Conservation (phyloP, 2,329 filamentous ascomycete genomes). For the Xylaria sp. region DNA sequence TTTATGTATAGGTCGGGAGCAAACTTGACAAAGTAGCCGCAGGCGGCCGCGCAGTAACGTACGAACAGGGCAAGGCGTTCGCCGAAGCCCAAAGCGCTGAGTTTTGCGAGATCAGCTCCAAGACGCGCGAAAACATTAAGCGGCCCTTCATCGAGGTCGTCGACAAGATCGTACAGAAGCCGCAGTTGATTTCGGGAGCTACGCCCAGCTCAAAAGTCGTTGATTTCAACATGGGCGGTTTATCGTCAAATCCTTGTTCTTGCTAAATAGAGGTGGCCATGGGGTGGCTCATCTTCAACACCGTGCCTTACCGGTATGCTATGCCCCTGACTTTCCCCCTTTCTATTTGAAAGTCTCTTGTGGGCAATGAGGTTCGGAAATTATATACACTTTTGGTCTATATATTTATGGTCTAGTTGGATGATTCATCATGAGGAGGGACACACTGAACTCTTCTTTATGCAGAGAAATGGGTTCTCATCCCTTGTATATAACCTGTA, state of each 20-base stretch:
- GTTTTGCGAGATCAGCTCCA: constrained; percentile 61
- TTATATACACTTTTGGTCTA: constrained; percentile 1
- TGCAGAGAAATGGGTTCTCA: constrained; percentile 14
- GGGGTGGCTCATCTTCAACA: background rate
- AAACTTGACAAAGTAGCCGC: constrained; percentile 56
- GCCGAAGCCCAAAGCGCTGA: constrained; percentile 52
- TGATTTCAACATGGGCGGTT: constrained; percentile 39
- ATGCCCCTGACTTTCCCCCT: background rate
- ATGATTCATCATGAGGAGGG: background rate
- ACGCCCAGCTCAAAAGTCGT: constrained; percentile 32
- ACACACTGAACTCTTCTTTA: constrained; percentile 28
- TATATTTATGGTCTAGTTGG: constrained; percentile 22
- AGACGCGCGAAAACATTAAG: constrained; percentile 58
- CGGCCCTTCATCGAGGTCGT: constrained; percentile 59
- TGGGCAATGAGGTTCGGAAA: too few relatives aligned
- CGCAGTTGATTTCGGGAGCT: constrained; percentile 47
- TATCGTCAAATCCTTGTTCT: constrained; percentile 32
- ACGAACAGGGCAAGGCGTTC: constrained; percentile 54
- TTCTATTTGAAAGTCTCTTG: constrained; percentile 3
- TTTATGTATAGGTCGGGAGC: constrained; percentile 51
- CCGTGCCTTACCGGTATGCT: background rate
- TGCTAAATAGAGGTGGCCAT: constrained; percentile 4
- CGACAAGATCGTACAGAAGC: constrained; percentile 53
- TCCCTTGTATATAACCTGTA: constrained; percentile 32
- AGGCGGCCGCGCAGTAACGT: constrained; percentile 49